Evolutionary conservation across 116 monocot genomes (phyloP), one percentile per base, ranked within the genome.

Genomic region (Dioscorea cayenensis): DNA sequence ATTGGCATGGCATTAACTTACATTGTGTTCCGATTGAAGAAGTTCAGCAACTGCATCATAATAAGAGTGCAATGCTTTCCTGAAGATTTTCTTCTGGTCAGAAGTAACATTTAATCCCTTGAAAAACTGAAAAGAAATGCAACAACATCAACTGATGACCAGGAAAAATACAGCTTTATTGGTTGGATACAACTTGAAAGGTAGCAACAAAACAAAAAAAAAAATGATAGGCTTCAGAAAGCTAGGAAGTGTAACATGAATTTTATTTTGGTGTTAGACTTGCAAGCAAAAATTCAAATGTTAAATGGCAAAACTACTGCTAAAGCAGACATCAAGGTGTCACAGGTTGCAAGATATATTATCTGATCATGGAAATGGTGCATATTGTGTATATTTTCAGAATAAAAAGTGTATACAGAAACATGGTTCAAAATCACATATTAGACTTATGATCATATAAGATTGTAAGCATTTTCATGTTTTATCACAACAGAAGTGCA

Each of bases 11-110:
- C 9, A 13, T 6, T 23, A 69, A 69, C 88, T 83, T 88, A 97
- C 97, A 75, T 62, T 75, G 77, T 97, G 90, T 68, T 97, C 97
- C 23, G 88, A 86, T 4, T 84, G 90, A 65, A 97, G 93, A 23
- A 97, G 79, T 73, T 97, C 97, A 62, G 86, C 52, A 20, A 89
- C 88, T 60, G 97, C 79, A 79, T 97, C 97, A 86, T 88, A 92
- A 77, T 93, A 97, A 11, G 82, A 74, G 66, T 84, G 79, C 36
- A 93, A 81, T 32, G 82, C 80, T 78, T 86, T 93, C 86, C 88
- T 97, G 67, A 97, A 93, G 67, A 83, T 73, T 68, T 97, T 93
- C 72, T 88, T 97, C 65, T 97, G 97, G 65, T 97, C 97, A 17
- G 69, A 73, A 14, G 88, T 83, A 50, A 90, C 79, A 77, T 85